Conservation (phyloP, 2,329 filamentous ascomycete species). For the Curvularia spicifera region DNA sequence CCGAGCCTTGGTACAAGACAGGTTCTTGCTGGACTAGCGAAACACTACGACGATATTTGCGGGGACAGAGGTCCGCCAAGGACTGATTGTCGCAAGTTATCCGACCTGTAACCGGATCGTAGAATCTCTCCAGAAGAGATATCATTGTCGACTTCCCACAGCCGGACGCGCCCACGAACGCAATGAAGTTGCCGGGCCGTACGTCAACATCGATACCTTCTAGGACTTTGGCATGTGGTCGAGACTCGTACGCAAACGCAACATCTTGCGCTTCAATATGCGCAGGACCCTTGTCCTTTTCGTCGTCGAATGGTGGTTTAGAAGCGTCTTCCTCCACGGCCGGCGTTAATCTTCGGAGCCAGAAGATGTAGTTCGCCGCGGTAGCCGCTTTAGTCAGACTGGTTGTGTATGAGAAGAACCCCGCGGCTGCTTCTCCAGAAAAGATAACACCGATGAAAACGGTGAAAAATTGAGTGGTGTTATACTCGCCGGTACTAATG, state of each 20-base stretch:
- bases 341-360: slow-evolving; percentile 50
- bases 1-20: slow-evolving; percentile 90
- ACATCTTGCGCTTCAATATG: slow-evolving; percentile 63
- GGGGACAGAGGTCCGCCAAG: slow-evolving; percentile 75
- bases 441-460: slow-evolving; percentile 69
- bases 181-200: slow-evolving; percentile 77
- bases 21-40: slow-evolving; percentile 94
- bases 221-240: slow-evolving; percentile 78
- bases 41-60: slow-evolving; percentile 82
- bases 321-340: slow-evolving; percentile 48
- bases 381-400: slow-evolving; percentile 97
- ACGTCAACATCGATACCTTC: slow-evolving; percentile 76
- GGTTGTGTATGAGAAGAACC: slow-evolving; percentile 90
- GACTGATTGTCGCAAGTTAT: slow-evolving; percentile 81
- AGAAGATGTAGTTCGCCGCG: slow-evolving; percentile 66
- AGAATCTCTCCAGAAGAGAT: slow-evolving; percentile 89
- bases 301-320: slow-evolving; percentile 42
- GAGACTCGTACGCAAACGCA: slow-evolving; percentile 80
- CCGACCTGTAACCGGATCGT: slow-evolving; percentile 81
- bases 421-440: slow-evolving; percentile 71
- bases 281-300: slow-evolving; percentile 41
- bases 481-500: slow-evolving; percentile 57
- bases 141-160: slow-evolving; percentile 96
- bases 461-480: slow-evolving; percentile 87
- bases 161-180: slow-evolving; percentile 87